phyloP scores from a whole-genome alignment of 2,329 filamentous ascomycete genomes.

The Tolypocladium ophioglossoides region DNA sequence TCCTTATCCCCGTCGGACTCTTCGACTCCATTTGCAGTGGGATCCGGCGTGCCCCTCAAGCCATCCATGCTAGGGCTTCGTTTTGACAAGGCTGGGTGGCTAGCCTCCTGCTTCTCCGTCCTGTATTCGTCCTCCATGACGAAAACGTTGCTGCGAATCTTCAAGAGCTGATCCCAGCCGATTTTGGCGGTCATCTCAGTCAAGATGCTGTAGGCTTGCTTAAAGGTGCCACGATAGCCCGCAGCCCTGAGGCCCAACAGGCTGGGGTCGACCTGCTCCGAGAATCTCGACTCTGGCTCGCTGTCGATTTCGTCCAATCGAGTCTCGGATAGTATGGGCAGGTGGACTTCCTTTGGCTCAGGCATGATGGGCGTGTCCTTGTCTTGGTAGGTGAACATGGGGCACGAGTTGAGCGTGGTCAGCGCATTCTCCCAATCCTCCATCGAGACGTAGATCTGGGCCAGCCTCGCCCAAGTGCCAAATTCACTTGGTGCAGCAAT shows the following conservation, averaged over 20 bases:
- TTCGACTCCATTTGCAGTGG: constrained; percentile 37
- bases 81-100: constrained; percentile 36
- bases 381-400: constrained; percentile 99
- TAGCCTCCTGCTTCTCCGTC: constrained; percentile 64
- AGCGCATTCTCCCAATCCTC: constrained; percentile 96
- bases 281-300: constrained; percentile 68
- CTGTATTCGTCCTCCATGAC: constrained; percentile 99
- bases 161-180: constrained; percentile 92
- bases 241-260: constrained; percentile 78
- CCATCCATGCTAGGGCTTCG: constrained; percentile 73
- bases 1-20: constrained; percentile 16
- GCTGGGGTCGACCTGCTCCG: constrained; percentile 79
- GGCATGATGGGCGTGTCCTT: constrained; percentile 94
- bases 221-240: constrained; percentile 87
- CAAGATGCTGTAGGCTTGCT: constrained; percentile 85
- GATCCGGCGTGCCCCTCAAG: constrained; percentile 59
- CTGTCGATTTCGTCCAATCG: constrained; percentile 94
- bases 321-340: constrained; percentile 81
- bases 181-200: constrained; percentile 96
- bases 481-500: constrained; percentile 96
- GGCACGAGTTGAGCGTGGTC: constrained; percentile 92
- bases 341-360: constrained; percentile 75
- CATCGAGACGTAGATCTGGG: constrained; percentile 85
- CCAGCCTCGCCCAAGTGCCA: constrained; percentile 87
- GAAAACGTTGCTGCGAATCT: constrained; percentile 92